Evolutionary conservation across 1,284 basidiomycete species (phyloP), one percentile per base, ranked within the genome.

Genomic region (Blastosporella zonata): DNA sequence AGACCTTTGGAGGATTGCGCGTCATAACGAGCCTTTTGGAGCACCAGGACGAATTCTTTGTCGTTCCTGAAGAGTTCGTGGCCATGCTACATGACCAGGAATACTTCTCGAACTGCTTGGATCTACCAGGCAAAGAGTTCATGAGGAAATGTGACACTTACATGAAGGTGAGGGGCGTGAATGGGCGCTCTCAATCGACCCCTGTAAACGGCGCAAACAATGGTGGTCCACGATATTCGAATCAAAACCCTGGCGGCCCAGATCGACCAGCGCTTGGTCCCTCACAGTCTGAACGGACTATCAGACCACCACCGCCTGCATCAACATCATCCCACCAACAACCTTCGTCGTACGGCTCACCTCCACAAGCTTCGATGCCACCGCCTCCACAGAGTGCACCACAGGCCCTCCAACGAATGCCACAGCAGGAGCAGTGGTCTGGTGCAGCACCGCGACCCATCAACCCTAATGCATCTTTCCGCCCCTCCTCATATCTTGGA

Each of bases 41-140:
- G 71, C 81, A 89, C 59, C 96, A 99, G 70, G 96, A 99, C 71
- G 89, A 94, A 63, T 93, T 92, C 65, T 96, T 88, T 71, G 81
- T 81, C 27, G 90, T 97, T 5, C 94, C 94, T 5, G 78, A 83
- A 56, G 93, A 97, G 61, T 86, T 96, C 63, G 59, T 89, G 35
- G 73, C 84, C 20, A 87, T 96, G 46, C 73, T 96, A 18, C 79
- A 84, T 45, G 92, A 96, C 57, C 88, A 90, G 62, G 87, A 91
- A 33, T 88, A 93, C 64, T 95, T 97, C 62, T 73, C 78, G 31
- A 90, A 82, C 63, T 84, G 81, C 49, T 69, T 91, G 68, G 92
- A 95, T 36, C 75, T 94, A 22, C 89, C 92, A 2, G 84, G 85
- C 57, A 92, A 92, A 66, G 92, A 95, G 43, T 90, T 95, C 62